Evolutionary conservation across 192 early-diverging fungal species (phyloP).

Genomic region (Podila minutissima): DNA sequence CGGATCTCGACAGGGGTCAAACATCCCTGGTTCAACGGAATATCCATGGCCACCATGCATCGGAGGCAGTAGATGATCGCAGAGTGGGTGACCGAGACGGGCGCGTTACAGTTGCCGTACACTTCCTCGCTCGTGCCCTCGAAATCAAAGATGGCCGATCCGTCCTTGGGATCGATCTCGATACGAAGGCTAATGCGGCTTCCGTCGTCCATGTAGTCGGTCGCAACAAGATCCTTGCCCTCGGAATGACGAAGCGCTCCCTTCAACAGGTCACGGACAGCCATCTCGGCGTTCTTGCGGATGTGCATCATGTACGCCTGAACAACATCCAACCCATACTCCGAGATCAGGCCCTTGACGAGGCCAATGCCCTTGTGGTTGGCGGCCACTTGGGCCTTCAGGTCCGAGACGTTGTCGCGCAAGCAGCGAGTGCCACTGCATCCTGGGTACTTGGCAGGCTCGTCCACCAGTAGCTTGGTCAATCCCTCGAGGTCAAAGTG

Average conservation of each 20-base stretch:
- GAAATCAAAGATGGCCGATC: constrained; percentile 94
- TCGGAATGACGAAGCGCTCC: constrained; percentile 56
- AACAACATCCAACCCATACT: constrained; percentile 87
- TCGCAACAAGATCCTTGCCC: constrained; percentile 52
- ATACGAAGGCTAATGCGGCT: constrained; percentile 79
- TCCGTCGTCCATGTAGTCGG: constrained; percentile 96
- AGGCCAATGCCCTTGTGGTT: constrained; percentile 94
- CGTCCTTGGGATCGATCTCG: constrained; percentile 74
- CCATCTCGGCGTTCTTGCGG: constrained; percentile 86
- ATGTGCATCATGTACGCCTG: constrained; percentile 97
- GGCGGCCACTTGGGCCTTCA: constrained; percentile 97
- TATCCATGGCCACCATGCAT: constrained; percentile 87
- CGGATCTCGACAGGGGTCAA: constrained; percentile 82
- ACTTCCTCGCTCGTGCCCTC: constrained; percentile 88
- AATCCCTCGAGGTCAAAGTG: constrained; percentile 88
- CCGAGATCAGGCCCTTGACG: constrained; percentile 80
- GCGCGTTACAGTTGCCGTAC: constrained; percentile 85
- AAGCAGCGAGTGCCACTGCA: constrained; percentile 92
- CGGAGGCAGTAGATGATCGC: constrained; percentile 98
- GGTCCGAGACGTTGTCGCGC: constrained; percentile 90
- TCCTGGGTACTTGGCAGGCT: constrained; percentile 84
- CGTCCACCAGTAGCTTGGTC: constrained; percentile 75
- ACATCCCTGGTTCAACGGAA: constrained; percentile 97
- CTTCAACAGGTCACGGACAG: constrained; percentile 83
- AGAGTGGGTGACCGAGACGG: constrained; percentile 77